Base-by-base conservation (phyloP, 1,284 basidiomycete species). In the Fistulinella cinereoalba region DNA sequence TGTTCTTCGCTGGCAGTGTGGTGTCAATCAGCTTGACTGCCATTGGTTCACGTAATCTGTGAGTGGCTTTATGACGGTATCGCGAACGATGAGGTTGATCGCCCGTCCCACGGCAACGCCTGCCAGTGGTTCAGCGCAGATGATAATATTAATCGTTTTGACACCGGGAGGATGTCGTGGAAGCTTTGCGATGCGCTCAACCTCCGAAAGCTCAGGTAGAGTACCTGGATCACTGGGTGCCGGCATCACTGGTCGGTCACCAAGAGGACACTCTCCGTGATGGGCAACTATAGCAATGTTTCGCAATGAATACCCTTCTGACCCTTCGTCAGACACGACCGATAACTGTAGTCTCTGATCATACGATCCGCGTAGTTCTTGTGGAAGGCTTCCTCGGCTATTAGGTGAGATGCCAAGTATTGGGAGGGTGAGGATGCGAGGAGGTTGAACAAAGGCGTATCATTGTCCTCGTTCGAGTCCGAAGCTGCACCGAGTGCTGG, bases 111-210 rank as follows among this genome's bases (percentile, higher is more conserved):
- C 49, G 11, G 51, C 62, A 12, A 49, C 54, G 11, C 60, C 60
- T n/a, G n/a, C n/a, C n/a, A n/a, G n/a, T 16, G 59, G 61, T 31
- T 64, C 61, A 13, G 64, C 61, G 18, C 63, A 65, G 24, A 67
- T 39, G 32, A 67, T 39, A 18, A 62, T 43, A 37, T 66, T 62
- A 41, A 37, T 58, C 1, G 60, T 64, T 38, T 58, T 58, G 11
- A 37, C 25, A 0, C 57, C 51, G 1, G 49, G 61, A 11, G 55
- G 59, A 31, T 60, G 61, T 15, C 34, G 49, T 7, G 51, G 57
- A 9, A 62, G 44, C 16, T 25, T 32, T 7, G 46, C 50, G 25
- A 61, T 47, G 18, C 58, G 56, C 0, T 63, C 41, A 8, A 44
- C 43, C 32, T 62, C 57, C 22, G 43, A 44, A 2, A 9, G 46